Evolutionary conservation across 1,139 yeast genomes (phyloP).

Genomic region (Candida dubliniensis): DNA sequence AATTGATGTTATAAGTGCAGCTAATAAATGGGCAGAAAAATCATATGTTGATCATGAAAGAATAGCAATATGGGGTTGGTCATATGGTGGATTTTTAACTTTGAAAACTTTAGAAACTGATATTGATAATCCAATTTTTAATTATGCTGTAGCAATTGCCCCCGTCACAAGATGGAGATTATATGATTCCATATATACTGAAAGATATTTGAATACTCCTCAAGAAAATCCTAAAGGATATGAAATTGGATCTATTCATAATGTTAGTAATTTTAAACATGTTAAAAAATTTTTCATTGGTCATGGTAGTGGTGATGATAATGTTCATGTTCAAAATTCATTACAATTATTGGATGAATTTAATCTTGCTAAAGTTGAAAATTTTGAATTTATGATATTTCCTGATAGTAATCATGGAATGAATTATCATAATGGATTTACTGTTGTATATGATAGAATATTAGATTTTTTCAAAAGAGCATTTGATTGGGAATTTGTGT

Average conservation of each 20-base stretch:
- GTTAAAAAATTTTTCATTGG: slow-evolving; percentile 64
- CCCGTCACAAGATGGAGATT: slow-evolving; percentile 80
- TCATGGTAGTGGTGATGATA: slow-evolving; percentile 85
- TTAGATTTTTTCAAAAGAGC: slow-evolving; percentile 24
- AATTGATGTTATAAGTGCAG: slow-evolving; percentile 69
- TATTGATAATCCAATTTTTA: slow-evolving; percentile 53
- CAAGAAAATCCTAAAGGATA: slow-evolving; percentile 61
- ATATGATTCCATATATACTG: slow-evolving; percentile 77
- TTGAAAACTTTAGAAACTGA: slow-evolving; percentile 72
- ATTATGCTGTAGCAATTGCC: slow-evolving; percentile 74
- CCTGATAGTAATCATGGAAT: slow-evolving; percentile 80
- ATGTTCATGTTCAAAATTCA: slow-evolving; percentile 76
- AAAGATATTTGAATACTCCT: slow-evolving; percentile 74
- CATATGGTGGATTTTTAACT: slow-evolving; percentile 79
- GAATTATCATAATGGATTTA: slow-evolving; percentile 67
- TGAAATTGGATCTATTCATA: slow-evolving; percentile 50
- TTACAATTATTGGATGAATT: slow-evolving; percentile 63
- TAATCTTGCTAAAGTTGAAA: slow-evolving; percentile 58
- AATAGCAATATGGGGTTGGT: slow-evolving; percentile 83
- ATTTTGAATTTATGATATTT: slow-evolving; percentile 71
- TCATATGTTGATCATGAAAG: slow-evolving; percentile 57
- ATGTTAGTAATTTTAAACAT: slow-evolving; percentile 46
- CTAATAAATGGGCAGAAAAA: slow-evolving; percentile 54
- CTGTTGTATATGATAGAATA: slow-evolving; percentile 64
- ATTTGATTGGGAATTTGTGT: slow-evolving; percentile 16